A percentile compares a stretch with the other conserved stretches of the same genome.
Evolutionary conservation across 2,329 filamentous ascomycete species (phyloP).

Genomic region (Huntiella savannae): DNA sequence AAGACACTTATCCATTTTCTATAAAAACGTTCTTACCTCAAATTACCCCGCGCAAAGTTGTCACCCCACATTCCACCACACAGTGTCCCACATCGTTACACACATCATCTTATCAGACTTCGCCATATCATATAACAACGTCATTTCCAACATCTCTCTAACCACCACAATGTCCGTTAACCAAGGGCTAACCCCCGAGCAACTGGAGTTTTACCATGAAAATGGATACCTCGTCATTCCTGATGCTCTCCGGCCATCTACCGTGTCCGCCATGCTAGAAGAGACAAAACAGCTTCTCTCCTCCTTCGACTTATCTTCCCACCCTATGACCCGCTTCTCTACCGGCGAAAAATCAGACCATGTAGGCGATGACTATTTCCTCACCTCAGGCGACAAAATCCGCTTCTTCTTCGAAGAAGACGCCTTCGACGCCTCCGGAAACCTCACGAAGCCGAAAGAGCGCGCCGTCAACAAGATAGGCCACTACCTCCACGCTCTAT

Average conservation of each 20-base stretch:
- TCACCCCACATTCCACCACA: neutral
- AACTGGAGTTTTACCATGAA: slow-evolving; percentile 52
- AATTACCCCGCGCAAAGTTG: no score
- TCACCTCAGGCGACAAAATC: slow-evolving; percentile 73
- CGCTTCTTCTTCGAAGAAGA: slow-evolving; percentile 97
- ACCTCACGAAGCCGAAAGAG: slow-evolving; percentile 59
- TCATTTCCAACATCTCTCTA: neutral
- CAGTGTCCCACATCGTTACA: neutral
- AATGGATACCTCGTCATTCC: slow-evolving; percentile 87
- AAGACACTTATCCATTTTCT: no score
- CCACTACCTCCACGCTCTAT: slow-evolving; percentile 54
- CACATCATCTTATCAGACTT: no score
- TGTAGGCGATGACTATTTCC: slow-evolving; percentile 89
- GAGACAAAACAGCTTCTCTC: slow-evolving; percentile 61
- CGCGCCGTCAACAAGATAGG: slow-evolving; percentile 81
- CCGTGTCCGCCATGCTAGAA: slow-evolving; percentile 46
- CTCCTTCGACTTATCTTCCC: slow-evolving; percentile 57
- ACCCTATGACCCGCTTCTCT: slow-evolving; percentile 86
- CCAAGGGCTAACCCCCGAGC: slow-evolving; percentile 46
- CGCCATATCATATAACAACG: no score
- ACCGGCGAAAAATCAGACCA: slow-evolving; percentile 60
- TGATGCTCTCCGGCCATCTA: slow-evolving; percentile 47
- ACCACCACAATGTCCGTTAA: slow-evolving; percentile 2
- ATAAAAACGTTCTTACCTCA: no score
- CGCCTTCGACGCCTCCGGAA: slow-evolving; percentile 50